Conservation (phyloP, 2,329 filamentous ascomycete genomes). For the Fusarium succisae region DNA sequence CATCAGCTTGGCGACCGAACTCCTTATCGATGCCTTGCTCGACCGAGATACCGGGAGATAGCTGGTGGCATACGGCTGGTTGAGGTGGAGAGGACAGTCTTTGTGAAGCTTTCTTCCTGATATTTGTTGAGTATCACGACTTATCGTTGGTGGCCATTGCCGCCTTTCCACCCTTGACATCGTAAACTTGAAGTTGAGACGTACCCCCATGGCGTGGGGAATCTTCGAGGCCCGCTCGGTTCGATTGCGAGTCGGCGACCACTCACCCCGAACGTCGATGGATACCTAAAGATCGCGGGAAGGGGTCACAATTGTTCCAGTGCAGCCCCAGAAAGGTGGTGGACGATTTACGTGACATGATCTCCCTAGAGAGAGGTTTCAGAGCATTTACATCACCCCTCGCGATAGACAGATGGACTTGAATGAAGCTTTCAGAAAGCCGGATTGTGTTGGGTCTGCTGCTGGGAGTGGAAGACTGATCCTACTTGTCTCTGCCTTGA, state of each 20-base stretch:
- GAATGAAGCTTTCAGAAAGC: neutral
- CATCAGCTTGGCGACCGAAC: no score
- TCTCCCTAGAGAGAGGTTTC: neutral
- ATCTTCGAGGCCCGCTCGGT: neutral
- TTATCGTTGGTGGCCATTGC: neutral
- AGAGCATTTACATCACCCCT: neutral
- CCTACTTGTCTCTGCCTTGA: neutral
- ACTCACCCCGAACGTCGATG: neutral
- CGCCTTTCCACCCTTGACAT: neutral
- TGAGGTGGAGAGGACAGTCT: neutral
- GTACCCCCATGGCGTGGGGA: neutral
- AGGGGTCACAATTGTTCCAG: neutral
- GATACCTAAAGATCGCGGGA: neutral
- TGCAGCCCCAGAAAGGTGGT: neutral
- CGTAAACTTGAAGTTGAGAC: neutral
- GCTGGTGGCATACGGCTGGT: neutral
- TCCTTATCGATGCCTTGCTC: neutral
- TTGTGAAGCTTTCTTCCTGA: neutral
- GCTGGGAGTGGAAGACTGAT: neutral
- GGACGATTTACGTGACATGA: neutral
- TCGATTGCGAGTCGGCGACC: neutral
- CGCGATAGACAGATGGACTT: neutral
- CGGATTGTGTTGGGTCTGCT: neutral
- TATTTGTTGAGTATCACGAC: neutral
- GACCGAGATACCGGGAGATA: neutral